Percentiles rank a stretch among this genome's conserved stretches.
Evolutionary conservation across 2,329 filamentous ascomycete species (phyloP).

Genomic region (Ascochyta lentis): DNA sequence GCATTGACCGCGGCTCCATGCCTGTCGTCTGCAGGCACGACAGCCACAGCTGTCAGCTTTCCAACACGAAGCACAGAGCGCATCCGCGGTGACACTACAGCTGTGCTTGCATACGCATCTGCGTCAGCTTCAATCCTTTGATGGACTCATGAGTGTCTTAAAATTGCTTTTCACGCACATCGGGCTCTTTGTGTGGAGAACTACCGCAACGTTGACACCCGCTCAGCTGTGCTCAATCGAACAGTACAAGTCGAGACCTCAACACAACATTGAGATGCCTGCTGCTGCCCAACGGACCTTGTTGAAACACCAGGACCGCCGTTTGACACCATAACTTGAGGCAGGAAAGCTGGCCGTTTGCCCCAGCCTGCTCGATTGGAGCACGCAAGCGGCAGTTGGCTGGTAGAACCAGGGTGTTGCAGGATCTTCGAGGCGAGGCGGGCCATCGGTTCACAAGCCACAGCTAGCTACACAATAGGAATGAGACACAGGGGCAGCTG

Average conservation of each 20-base stretch:
- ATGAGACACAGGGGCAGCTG: conserved; percentile 11
- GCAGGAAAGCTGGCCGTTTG: not conserved
- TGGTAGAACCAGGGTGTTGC: conserved; percentile 15
- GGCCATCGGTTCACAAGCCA: conserved; percentile 13
- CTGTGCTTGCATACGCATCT: conserved; percentile 2
- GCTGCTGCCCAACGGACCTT: not conserved
- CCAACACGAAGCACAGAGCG: not conserved
- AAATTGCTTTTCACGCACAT: conserved; percentile 2
- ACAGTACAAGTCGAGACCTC: conserved; percentile 6
- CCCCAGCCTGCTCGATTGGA: not conserved
- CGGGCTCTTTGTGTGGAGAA: not conserved
- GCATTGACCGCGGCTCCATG: not conserved
- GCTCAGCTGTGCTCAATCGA: conserved; percentile 1
- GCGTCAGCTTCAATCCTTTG: not conserved
- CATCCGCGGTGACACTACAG: conserved; percentile 5
- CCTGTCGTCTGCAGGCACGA: not conserved
- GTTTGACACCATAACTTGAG: conserved; percentile 1
- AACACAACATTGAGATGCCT: not conserved
- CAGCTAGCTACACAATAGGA: conserved; percentile 10
- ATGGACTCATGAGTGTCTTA: not conserved
- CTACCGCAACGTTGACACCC: conserved; percentile 4
- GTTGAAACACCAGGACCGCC: conserved; percentile 6
- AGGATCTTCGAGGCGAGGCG: conserved; percentile 17
- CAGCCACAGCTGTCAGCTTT: conserved; percentile 7
- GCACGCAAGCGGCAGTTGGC: conserved; percentile 9